phyloP scores from a whole-genome alignment of 2,329 filamentous ascomycete species.

The Ophioceras dolichostomum region DNA sequence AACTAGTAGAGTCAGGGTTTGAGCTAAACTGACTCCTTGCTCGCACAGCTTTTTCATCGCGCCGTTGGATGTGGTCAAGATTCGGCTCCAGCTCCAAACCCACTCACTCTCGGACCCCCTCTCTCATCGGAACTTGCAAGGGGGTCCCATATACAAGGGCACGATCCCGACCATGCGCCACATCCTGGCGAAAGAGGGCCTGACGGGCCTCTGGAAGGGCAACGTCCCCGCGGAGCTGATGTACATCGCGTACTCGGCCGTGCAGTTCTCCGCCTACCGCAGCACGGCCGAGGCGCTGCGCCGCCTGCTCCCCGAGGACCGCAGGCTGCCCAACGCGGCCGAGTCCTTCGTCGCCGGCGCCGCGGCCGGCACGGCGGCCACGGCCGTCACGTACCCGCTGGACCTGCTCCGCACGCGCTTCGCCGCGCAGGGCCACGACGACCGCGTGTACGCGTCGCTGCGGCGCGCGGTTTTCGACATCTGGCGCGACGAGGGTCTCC shows the following conservation, averaged over 20 bases:
- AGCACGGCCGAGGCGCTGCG: conserved; percentile 57
- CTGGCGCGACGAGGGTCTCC: conserved; percentile 55
- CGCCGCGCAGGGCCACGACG: conserved; percentile 71
- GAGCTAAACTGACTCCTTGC: background rate
- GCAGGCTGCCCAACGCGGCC: conserved; percentile 46
- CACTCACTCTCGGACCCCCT: conserved; percentile 70
- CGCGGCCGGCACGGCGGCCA: conserved; percentile 69
- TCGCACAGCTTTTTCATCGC: conserved; percentile 70
- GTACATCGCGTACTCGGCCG: conserved; percentile 81
- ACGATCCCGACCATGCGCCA: conserved; percentile 62
- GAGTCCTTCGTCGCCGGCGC: conserved; percentile 80
- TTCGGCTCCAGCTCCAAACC: conserved; percentile 86
- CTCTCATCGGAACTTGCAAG: conserved; percentile 34
- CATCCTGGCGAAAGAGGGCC: conserved; percentile 70
- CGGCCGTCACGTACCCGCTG: conserved; percentile 77
- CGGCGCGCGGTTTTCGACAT: conserved; percentile 61
- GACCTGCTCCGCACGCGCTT: conserved; percentile 91
- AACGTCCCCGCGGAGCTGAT: conserved; percentile 92
- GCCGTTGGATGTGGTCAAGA: conserved; percentile 95
- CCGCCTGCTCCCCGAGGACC: conserved; percentile 21
- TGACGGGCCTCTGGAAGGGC: conserved; percentile 90
- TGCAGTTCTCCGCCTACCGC: conserved; percentile 86
- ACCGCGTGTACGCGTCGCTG: conserved; percentile 68
- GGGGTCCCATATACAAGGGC: conserved; percentile 54
- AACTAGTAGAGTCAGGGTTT: too few relatives aligned